phyloP scores from a whole-genome alignment of 805 yeast species.

The Barnettozyma populi region DNA sequence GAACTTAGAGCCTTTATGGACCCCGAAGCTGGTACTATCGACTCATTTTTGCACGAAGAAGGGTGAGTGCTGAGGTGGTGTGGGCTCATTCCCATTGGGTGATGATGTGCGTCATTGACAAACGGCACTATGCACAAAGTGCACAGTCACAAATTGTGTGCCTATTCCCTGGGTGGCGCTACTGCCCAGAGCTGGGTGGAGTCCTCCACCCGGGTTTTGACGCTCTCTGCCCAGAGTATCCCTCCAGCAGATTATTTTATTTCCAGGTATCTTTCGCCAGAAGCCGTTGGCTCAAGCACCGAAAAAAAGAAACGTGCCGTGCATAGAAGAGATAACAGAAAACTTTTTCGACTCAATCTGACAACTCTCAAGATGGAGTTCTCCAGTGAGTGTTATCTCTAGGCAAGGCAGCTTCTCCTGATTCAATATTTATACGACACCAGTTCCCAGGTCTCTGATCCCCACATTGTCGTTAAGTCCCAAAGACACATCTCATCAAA shows the following conservation, averaged over 20 bases:
- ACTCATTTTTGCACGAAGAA: too few species aligned
- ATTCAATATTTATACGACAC: not conserved
- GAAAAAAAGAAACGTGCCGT: not conserved
- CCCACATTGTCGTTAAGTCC: not conserved
- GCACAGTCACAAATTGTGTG: too few species aligned
- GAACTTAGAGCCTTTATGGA: too few species aligned
- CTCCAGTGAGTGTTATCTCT: not conserved
- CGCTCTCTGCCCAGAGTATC: not conserved
- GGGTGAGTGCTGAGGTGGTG: too few species aligned
- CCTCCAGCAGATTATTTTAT: too few species aligned
- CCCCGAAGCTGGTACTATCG: too few species aligned
- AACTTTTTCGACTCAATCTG: not conserved
- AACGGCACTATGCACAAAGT: too few species aligned
- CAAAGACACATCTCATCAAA: not conserved
- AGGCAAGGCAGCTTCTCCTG: not conserved
- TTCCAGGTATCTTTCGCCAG: not conserved
- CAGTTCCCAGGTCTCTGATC: not conserved
- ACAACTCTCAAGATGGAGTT: not conserved
- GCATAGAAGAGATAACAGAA: not conserved
- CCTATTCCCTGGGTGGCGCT: too few species aligned
- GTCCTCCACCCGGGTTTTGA: not conserved
- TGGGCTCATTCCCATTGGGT: not conserved
- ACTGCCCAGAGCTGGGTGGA: not conserved
- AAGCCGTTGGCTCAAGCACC: not conserved
- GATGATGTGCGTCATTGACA: not conserved